These are phyloP conservation scores for Gymnopilus dilepis DNA, from an alignment of 768 basidiomycete species.

Conservation along the genomic window DNA sequence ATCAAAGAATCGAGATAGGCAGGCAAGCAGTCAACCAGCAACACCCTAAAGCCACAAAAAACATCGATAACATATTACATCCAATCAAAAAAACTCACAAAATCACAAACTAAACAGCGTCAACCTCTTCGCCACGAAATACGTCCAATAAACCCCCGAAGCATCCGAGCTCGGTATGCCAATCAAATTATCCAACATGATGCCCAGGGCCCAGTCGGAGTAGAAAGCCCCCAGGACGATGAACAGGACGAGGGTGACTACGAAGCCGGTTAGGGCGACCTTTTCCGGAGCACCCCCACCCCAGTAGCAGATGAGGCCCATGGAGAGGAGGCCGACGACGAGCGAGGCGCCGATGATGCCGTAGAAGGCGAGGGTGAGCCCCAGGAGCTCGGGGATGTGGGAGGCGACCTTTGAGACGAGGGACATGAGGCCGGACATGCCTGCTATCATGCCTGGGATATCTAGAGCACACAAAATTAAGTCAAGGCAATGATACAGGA, in stretches of 20 bases:
- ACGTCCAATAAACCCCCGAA: slow-evolving; percentile 34
- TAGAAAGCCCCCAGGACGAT: slow-evolving; percentile 33
- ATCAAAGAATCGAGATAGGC: no score
- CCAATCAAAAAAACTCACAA: background rate
- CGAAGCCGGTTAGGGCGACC: slow-evolving; percentile 27
- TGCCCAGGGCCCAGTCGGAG: slow-evolving; percentile 34
- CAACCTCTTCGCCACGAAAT: slow-evolving; percentile 33
- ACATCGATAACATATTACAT: background rate
- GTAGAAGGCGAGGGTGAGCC: slow-evolving; percentile 32
- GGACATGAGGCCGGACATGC: slow-evolving; percentile 37
- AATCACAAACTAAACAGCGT: slow-evolving; percentile 33
- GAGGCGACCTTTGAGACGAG: slow-evolving; percentile 30
- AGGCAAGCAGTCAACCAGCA: background rate
- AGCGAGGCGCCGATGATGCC: slow-evolving; percentile 28
- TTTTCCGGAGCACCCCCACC: slow-evolving; percentile 27
- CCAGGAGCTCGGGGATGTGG: slow-evolving; percentile 19
- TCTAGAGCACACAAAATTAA: slow-evolving; percentile 20
- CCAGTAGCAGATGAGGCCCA: slow-evolving; percentile 24
- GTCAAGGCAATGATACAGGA: background rate
- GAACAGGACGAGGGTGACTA: slow-evolving; percentile 27
- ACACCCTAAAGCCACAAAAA: background rate
- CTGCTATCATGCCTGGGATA: slow-evolving; percentile 36
- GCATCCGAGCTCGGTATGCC: slow-evolving; percentile 32
- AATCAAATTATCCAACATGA: slow-evolving; percentile 34
- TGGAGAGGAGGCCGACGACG: slow-evolving; percentile 25